Evolutionary conservation across 2,329 filamentous ascomycete species (phyloP), one percentile per base, ranked within the genome.

Genomic region (Amesomyces nigricolor): DNA sequence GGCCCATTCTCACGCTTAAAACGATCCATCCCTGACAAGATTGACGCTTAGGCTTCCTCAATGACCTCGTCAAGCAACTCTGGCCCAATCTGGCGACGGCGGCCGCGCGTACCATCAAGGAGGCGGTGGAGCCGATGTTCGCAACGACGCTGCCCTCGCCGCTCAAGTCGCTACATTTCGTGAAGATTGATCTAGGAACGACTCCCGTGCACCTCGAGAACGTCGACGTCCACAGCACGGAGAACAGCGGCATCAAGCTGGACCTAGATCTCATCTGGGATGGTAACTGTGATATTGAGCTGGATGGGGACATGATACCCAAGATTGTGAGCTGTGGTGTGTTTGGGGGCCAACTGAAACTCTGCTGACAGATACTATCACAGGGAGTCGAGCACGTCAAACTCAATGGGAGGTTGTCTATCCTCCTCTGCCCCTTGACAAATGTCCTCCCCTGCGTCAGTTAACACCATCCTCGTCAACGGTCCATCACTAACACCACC

Each of bases 61-160:
- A 78, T 60, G 74, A 77, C 56, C 72, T 78, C 32, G 67, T 78
- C 38, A 68, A 62, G 13, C 73, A 75, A 53, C 63, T 78, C 62
- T 78, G 75, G 75, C 75, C 75, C 37, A 77, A 78, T 61, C 75
- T 78, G 65, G 71, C 69, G 43, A 68, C 74, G 5, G 74, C 72
- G 17, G 73, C 70, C 40, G 66, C 68, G 62, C 67, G 68, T 45
- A 77, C 76, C 67, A 65, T 71, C 42, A 78, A 77, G 58, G 70
- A 75, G 5, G 73, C 73, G 16, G 75, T 74, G 30, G 74, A 78
- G 60, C 75, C 75, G 37, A 77, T 78, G 62, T 71, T 78, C 39
- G 71, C 70, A 1, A 68, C 70, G 5, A 76, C 73, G 64, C 69
- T 78, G 2, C 75, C 75, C 0, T 70, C 72, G 0, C 75, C 74